Evolutionary conservation across 2,329 filamentous ascomycete species (phyloP).

Genomic region (Pseudomassariella vexata): DNA sequence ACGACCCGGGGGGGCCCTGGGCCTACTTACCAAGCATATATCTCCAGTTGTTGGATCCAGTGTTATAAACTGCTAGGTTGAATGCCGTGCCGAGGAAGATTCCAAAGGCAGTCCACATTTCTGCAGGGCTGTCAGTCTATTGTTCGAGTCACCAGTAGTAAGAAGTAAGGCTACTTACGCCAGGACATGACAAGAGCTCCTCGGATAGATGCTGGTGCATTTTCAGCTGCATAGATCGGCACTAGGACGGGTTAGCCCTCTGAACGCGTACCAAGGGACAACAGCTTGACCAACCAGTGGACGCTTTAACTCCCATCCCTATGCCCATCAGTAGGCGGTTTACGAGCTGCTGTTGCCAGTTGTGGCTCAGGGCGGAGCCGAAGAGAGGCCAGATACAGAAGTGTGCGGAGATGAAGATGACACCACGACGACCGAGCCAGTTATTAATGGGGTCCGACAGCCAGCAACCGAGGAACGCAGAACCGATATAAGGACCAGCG

Average conservation of each 20-base stretch:
- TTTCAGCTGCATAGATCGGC: constrained; percentile 73
- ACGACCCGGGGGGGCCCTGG: no score
- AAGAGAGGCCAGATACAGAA: constrained; percentile 67
- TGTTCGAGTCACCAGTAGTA: not conserved
- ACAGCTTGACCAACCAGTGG: constrained; percentile 46
- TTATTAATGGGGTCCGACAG: constrained; percentile 56
- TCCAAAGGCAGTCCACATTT: constrained; percentile 60
- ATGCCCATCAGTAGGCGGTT: constrained; percentile 70
- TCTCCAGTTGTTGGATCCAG: constrained; percentile 26
- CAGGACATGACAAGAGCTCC: constrained; percentile 79
- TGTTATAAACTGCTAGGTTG: constrained; percentile 45
- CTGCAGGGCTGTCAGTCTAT: constrained; percentile 12
- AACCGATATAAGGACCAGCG: constrained; percentile 34
- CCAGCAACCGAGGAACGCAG: constrained; percentile 49
- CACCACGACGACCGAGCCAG: constrained; percentile 56
- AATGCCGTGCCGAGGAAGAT: constrained; percentile 57
- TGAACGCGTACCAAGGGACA: no score
- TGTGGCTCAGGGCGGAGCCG: constrained; percentile 64
- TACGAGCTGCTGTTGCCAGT: constrained; percentile 66
- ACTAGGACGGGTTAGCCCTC: constrained; percentile 35
- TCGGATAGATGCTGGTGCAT: constrained; percentile 61
- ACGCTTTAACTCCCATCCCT: constrained; percentile 70
- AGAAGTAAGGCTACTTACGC: constrained; percentile 32
- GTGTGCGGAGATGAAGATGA: constrained; percentile 70
- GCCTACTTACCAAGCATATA: constrained; percentile 26